These are phyloP conservation scores for Clarkia xantiana DNA, from an alignment of 345 rosid species.

Conservation along the genomic window DNA sequence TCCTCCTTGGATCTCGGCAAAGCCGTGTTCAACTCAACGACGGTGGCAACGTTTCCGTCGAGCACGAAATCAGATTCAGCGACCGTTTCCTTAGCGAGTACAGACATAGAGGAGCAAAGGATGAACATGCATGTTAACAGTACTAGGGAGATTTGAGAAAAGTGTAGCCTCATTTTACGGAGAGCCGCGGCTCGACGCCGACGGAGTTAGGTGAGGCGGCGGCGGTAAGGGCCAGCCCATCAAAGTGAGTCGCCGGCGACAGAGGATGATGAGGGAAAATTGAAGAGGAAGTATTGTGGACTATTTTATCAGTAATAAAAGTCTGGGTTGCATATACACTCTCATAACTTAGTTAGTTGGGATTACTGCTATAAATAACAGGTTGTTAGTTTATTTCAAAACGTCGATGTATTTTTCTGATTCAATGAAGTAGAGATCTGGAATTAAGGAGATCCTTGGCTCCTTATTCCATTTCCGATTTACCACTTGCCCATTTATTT, in stretches of 20 bases:
- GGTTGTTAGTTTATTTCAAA: too few species aligned
- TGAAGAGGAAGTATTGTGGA: too few species aligned
- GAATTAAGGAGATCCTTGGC: too few species aligned
- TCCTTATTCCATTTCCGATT: too few species aligned
- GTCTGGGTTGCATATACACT: too few species aligned
- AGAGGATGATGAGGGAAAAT: background rate
- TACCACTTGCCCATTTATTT: too few species aligned
- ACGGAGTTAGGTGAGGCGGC: background rate
- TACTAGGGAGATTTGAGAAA: conserved; percentile 9
- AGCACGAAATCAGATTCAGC: conserved; percentile 15
- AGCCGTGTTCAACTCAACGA: conserved; percentile 24
- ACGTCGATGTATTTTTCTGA: too few species aligned
- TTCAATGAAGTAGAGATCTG: too few species aligned
- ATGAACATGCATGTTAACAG: conserved; percentile 26
- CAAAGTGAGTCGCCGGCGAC: conserved; percentile 1
- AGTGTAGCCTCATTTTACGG: conserved; percentile 17
- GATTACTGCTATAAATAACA: too few species aligned
- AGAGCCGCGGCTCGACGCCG: background rate
- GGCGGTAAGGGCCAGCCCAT: background rate
- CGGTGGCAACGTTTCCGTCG: conserved; percentile 32
- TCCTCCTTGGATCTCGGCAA: conserved; percentile 40
- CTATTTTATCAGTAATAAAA: too few species aligned
- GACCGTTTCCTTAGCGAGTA: conserved; percentile 3
- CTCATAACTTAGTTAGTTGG: too few species aligned
- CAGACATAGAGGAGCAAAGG: conserved; percentile 8